Conservation (phyloP, 352 stramenopile species). For the Phytophthora boehmeriae region DNA sequence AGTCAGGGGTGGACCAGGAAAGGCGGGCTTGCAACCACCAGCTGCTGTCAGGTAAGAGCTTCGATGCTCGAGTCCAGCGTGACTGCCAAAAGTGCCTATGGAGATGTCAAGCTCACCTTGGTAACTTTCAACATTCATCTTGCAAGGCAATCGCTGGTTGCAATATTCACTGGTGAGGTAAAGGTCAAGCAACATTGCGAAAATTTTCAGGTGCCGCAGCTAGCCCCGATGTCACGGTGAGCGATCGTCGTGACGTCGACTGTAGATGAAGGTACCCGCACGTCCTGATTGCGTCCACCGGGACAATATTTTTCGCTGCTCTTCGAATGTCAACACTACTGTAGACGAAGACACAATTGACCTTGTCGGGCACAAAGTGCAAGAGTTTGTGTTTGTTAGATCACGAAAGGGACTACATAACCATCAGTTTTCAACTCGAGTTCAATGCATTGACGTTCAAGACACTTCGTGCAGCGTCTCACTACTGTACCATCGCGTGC, state of each 20-base stretch:
- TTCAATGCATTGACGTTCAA: too few species aligned
- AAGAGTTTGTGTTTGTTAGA: neutral
- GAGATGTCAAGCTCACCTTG: too few species aligned
- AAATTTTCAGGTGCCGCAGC: neutral
- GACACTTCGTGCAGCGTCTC: too few species aligned
- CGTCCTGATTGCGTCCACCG: neutral
- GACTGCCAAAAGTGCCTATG: too few species aligned
- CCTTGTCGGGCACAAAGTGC: too few species aligned
- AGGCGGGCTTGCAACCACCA: conserved; percentile 13
- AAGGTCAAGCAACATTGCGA: neutral
- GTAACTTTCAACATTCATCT: too few species aligned
- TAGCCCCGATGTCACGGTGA: neutral
- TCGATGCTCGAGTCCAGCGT: neutral
- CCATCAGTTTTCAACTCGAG: too few species aligned
- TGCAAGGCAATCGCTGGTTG: too few species aligned
- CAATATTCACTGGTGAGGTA: neutral
- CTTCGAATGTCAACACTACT: neutral
- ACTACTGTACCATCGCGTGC: neutral
- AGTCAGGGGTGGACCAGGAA: conserved; percentile 1
- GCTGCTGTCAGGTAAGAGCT: conserved; percentile 8
- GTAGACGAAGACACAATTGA: neutral
- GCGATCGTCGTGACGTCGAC: too few species aligned
- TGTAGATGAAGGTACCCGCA: neutral
- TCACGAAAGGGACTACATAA: too few species aligned
- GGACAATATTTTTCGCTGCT: neutral